These are phyloP conservation scores for Knoxia roxburghii DNA, from an alignment of 257 asterid genomes.

Conservation along the genomic window DNA sequence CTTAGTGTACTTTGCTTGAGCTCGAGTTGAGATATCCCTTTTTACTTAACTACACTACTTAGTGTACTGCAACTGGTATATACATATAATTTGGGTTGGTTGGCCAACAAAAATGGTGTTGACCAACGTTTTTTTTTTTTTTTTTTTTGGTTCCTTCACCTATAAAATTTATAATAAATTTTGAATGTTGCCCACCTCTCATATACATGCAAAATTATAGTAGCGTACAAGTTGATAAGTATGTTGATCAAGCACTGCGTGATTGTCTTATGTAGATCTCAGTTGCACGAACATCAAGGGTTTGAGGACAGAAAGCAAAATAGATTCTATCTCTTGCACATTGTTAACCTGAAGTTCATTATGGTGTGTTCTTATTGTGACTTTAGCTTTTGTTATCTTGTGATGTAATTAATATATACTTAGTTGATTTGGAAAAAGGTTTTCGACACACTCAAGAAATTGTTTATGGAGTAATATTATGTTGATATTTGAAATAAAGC, in stretches of 20 bases:
- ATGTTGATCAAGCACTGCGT: conserved; percentile 15
- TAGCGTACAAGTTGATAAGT: too few relatives aligned
- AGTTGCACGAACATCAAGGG: conserved; percentile 28
- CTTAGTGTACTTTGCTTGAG: too few relatives aligned
- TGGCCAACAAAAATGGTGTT: too few relatives aligned
- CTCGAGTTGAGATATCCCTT: too few relatives aligned
- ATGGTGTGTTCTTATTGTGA: conserved; percentile 30
- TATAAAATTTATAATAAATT: too few relatives aligned
- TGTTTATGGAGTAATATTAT: conserved; percentile 5
- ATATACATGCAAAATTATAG: too few relatives aligned
- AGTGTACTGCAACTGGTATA: too few relatives aligned
- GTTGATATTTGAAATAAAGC: not conserved
- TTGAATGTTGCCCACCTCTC: too few relatives aligned
- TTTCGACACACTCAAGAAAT: conserved; percentile 71
- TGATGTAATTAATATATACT: not conserved
- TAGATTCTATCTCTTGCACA: conserved; percentile 36
- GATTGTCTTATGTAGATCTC: conserved; percentile 41
- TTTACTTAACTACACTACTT: too few relatives aligned
- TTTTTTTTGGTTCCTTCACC: too few relatives aligned
- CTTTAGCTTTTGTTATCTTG: conserved; percentile 8
- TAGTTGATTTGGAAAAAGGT: conserved; percentile 25
- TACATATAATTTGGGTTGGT: too few relatives aligned
- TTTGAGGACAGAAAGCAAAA: conserved; percentile 35
- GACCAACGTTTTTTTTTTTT: too few relatives aligned
- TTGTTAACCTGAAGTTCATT: conserved; percentile 37